Base-by-base conservation (phyloP, 2,329 filamentous ascomycete genomes). In the Phyllosticta citribraziliensis region DNA sequence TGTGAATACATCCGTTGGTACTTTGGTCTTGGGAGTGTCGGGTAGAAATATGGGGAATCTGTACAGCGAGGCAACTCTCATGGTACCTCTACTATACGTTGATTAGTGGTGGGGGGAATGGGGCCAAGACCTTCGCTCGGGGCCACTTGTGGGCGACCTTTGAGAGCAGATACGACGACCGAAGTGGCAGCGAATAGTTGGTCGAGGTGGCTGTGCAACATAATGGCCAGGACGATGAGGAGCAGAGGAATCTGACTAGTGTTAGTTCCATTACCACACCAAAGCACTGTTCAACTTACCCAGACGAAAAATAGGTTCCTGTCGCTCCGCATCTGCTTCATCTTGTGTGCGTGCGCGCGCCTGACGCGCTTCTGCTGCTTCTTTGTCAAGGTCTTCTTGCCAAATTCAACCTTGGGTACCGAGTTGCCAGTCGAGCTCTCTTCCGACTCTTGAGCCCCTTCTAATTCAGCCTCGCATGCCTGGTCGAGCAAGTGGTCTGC, bases 401-500 rank as follows among this genome's bases (percentile, higher is more conserved):
- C 75, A 60, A 79, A 76, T 22, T 70, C 73, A 52, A 79, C 59
- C 14, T 66, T 52, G 19, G 20, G 35, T 19, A 25, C 52, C 14
- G 12, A 24, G 47, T 30, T 11, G 9, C 27, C 51, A 9, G 33
- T 27, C 20, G n/a, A 52, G 14, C 57, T 60, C 22, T 58, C 55
- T 24, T 59, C 74, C 20, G 76, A 74, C 56, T 80, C 77, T 2
- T 74, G 12, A 68, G 76, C 66, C n/a, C 73, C 70, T 60, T 85
- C 83, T 61, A 81, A 85, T 5, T 83, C 66, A 5, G 75, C 66
- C 2, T 79, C 72, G 64, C 82, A 86, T 68, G 85, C 86, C 47
- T 74, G 73, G 66, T 87, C 84, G 4, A 83, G 82, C 61, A 82
- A 79, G 2, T 78, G 79, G 27, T 87, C 84, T 14, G 79, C 80